Base-by-base conservation (phyloP, 2,329 filamentous ascomycete genomes). In the Penicillium brasilianum region DNA sequence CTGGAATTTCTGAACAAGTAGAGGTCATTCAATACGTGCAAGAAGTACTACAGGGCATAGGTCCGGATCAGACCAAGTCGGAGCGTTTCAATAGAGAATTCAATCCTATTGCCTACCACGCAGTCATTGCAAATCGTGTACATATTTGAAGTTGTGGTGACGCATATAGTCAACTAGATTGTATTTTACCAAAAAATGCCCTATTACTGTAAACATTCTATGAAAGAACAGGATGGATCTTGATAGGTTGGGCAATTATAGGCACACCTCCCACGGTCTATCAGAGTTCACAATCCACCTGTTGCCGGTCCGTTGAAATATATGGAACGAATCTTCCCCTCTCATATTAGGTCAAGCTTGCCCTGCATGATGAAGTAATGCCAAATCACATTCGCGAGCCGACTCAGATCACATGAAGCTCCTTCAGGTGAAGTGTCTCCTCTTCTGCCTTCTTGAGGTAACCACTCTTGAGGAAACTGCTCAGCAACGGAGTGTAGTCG, bases 391-490 rank as follows among this genome's bases (percentile, higher is more conserved):
- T 43, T 3, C 8, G 1, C 20, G 10, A 2, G 13, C 2, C 8
- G 20, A 13, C 20, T 41, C 18, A 43, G n/a, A 30, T 11, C 22
- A 63, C 61, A 2, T 58, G 61, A 50, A 63, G 58, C 58, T 63
- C 58, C 28, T 61, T 59, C 44, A 63, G 43, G 8, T 30, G 39
- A 5, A 63, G 22, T 11, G 58, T 63, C 25, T 61, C 58, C 48
- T 63, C 61, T 44, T 63, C 61, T 10, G 61, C 25, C 13, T 59
- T 56, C 25, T 63, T 54, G 1, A 63, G 51, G 30, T 63, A 63
- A 1, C 58, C 61, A 18, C 16, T 50, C 30, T 44, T 49, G 14
- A 63, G 28, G 20, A 54, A 58, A 16, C 46, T 30, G 20, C 55
- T 43, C 3, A 61, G 34, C 14, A 61, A 3, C 3, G 61, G 61